phyloP scores from a whole-genome alignment of 1,284 basidiomycete genomes.

The Polyporus tsugae region DNA sequence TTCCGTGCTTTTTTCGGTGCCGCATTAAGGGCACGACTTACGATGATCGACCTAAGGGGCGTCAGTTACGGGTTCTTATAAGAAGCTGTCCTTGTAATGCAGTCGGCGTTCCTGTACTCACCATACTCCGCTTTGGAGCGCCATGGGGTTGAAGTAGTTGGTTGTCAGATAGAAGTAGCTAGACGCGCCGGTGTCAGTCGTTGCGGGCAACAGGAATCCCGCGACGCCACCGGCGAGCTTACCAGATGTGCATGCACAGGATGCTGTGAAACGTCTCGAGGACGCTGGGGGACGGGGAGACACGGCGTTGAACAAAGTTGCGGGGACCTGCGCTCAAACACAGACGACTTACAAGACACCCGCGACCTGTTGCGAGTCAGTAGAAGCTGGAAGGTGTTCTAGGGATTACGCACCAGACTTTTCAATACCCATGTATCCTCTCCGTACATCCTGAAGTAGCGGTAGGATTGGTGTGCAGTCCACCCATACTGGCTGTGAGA shows the following conservation, averaged over 20 bases:
- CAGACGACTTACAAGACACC: slow-evolving; percentile 20
- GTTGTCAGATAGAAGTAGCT: slow-evolving; percentile 30
- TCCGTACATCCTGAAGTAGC: slow-evolving; percentile 25
- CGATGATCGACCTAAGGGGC: slow-evolving; percentile 27
- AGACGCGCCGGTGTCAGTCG: not conserved
- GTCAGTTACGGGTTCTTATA: not conserved
- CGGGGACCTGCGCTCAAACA: not conserved
- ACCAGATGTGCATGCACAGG: slow-evolving; percentile 29
- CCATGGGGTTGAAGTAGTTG: slow-evolving; percentile 28
- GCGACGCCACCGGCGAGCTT: not conserved
- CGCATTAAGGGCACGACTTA: slow-evolving; percentile 13
- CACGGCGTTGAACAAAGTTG: not conserved
- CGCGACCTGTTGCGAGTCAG: slow-evolving; percentile 15
- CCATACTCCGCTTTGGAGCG: slow-evolving; percentile 25
- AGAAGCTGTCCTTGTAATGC: not conserved
- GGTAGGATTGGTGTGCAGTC: slow-evolving; percentile 27
- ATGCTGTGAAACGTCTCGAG: slow-evolving; percentile 29
- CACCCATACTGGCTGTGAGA: slow-evolving; percentile 27
- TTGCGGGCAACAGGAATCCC: not conserved
- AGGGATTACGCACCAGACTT: slow-evolving; percentile 13
- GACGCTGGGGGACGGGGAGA: slow-evolving; percentile 8
- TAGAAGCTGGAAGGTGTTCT: not conserved
- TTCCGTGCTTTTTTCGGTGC: not conserved
- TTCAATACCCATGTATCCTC: slow-evolving; percentile 22
- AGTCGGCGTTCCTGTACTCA: slow-evolving; percentile 8